Percentiles rank a stretch among this genome's conserved stretches.
These are phyloP conservation scores for Epipyxis sp. DNA, from an alignment of 108 stramenopile species.

Conservation along the genomic window DNA sequence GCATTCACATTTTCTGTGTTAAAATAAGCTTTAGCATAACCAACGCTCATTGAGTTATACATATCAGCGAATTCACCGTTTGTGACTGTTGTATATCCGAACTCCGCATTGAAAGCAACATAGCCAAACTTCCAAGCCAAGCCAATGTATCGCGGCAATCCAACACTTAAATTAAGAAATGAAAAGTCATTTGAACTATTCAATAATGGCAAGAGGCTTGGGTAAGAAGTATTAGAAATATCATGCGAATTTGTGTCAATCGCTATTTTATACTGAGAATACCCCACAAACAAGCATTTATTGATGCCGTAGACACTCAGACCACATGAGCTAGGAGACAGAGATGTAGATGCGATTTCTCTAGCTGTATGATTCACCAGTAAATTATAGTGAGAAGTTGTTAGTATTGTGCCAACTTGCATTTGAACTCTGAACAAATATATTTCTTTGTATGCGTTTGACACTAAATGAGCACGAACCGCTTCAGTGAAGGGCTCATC, in stretches of 20 bases:
- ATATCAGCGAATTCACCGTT: neutral
- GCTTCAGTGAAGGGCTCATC: conserved; percentile 21
- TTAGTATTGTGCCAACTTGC: neutral
- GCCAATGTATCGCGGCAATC: neutral
- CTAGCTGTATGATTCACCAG: neutral
- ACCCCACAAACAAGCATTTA: neutral
- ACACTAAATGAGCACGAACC: conserved; percentile 21
- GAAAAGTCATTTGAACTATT: conserved; percentile 14
- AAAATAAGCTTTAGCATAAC: neutral
- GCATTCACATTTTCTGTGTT: neutral
- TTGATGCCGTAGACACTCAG: conserved; percentile 18
- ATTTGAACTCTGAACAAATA: conserved; percentile 4
- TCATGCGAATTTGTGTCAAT: neutral
- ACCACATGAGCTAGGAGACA: neutral
- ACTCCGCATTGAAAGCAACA: neutral
- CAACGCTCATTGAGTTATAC: too few species aligned
- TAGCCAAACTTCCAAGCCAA: neutral
- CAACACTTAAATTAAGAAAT: neutral
- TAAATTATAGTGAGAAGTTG: neutral
- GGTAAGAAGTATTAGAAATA: neutral
- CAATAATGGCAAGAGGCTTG: neutral
- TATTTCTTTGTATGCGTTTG: conserved; percentile 15
- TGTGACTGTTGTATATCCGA: conserved; percentile 1
- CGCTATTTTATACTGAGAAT: neutral
- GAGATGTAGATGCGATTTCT: neutral